Base-by-base conservation (phyloP, 2,329 filamentous ascomycete genomes). In the Xylaria polymorpha region DNA sequence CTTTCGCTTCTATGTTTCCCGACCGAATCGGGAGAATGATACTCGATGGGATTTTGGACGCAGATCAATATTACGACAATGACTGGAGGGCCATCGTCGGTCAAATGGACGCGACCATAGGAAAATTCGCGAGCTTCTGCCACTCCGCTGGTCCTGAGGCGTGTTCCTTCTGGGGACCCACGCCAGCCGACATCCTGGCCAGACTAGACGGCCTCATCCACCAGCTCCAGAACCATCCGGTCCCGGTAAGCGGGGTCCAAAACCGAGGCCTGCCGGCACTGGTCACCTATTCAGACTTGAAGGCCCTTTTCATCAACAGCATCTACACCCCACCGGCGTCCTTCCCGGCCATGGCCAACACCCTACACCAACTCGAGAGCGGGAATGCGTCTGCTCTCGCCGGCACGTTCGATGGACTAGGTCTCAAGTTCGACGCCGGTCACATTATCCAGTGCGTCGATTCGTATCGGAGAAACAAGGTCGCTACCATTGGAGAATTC, bases 1-100 rank as follows among this genome's bases (percentile, higher is more conserved):
- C 75, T 20, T 77, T 80, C 64, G 80, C 80, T 18, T 77, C 79
- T 29, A 79, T 82, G 77, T 82, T 81, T 72, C 80, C 80, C 1
- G 79, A 79, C n/a, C 74, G 78, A 9, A 74, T 81, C n/a, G 80
- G 76, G 18, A 76, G 78, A 62, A 76, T 82, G 70, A 48, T 82
- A 10, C 73, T 82, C 20, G 80, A 81, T 68, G 74, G 76, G 35
- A 57, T 76, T 48, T 4, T 75, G 39, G 68, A 77, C 50, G 43
- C 64, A 44, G 64, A 67, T 12, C 44, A 67, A 41, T 69, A 69
- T 37, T 69, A 71, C 6, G 14, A 35, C 0, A 71, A 71, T 35
- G 43, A 66, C 59, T 61, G 53, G 62, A 69, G 53, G 25, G 66
- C 51, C 20, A 63, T 37, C 25, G 46, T 69, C 25, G 66, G 66